Base-by-base conservation (phyloP, 352 stramenopile genomes). In the Globisporangium solare region DNA sequence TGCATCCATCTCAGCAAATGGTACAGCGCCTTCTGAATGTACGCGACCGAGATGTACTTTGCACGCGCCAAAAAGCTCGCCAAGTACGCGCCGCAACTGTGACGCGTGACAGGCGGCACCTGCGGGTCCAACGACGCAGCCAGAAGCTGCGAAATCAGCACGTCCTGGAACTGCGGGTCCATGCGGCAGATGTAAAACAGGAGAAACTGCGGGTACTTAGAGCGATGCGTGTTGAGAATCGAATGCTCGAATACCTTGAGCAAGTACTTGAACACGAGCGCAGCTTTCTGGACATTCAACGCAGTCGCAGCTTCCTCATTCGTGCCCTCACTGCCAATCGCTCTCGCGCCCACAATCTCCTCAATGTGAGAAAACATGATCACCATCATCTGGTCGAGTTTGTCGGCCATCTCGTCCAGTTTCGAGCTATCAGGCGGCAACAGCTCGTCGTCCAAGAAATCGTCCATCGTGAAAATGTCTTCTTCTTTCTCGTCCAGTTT, bases 11-110 rank as follows among this genome's bases (percentile, higher is more conserved):
- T 88, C 6, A 98, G 67, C 32, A 98, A 67, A 47, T 96, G 91
- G 56, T 94, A 95, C 35, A 99, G 63, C 52, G 89, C 81, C 61
- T 97, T 95, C 56, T 96, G 93, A 21, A 98, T 82, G 32, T 97
- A 97, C 21, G 89, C 86, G 8, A 96, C 70, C 24, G 82, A 87
- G 43, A 98, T 91, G 72, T 97, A 98, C 51, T 92, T 97, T 27
- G 94, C 91, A 27, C 96, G 83, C 52, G 90, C 96, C 15, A 99
- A 74, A 62, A 98, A 99, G 24, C 94, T 98, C 20, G 95, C 96
- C 22, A 99, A 72, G 67, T 98, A 99, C 27, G 92, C 97, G 15
- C 90, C 89, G 57, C 90, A 95, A 60, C 86, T 98, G 70, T 98
- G 95, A 20, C 89, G 83, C 32, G 91, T 96, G 39, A 94, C 83